Evolutionary conservation across 169 alveolate genomes (phyloP), one percentile per base, ranked within the genome.

Genomic region (Eimeria acervulina): DNA sequence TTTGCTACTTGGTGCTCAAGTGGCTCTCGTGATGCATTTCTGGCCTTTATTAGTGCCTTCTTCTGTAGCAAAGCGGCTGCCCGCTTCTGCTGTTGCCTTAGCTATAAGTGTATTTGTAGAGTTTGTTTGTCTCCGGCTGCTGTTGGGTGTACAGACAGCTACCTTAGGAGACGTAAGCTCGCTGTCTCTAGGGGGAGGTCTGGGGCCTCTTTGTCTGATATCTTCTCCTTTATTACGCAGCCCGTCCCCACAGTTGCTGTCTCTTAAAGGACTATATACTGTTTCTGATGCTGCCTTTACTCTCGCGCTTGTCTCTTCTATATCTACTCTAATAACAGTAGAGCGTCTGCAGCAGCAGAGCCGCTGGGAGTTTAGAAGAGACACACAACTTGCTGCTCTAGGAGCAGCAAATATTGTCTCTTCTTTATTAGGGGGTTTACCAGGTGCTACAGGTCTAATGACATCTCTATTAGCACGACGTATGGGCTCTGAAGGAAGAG

Each of bases 61-160:
- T 61, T 17, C 42, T 36, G 13, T 90, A 28, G 51, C 59, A 28
- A 38, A 42, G 36, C 44, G 26, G 28, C 21, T 90, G 44, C 95
- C 95, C 15, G 74, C 95, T 19, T 90, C 95, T 72, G 72, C 80
- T 83, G 52, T 90, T 26, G 95, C 95, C 0, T 21, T 90, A 44
- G 95, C 59, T 38, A 36, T 72, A 36, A 90, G 89, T 33, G 80
- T 80, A 52, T 68, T 72, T 31, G 47, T 55, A 28, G 95, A 90
- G 76, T 90, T 90, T 33, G 70, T 68, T 17, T 17, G 40, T 6
- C 89, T 90, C 4, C 44, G 95, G 33, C 55, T 72, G 19, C 26
- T 90, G 28, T 44, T 26, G 26, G 33, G 38, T 17, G 72, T 90
- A 88, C 68, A 70, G 55, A 90, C 95, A 19, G 31, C 38, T 5